phyloP scores from a whole-genome alignment of 305 asterid genomes.

The Fraxinus sp. region DNA sequence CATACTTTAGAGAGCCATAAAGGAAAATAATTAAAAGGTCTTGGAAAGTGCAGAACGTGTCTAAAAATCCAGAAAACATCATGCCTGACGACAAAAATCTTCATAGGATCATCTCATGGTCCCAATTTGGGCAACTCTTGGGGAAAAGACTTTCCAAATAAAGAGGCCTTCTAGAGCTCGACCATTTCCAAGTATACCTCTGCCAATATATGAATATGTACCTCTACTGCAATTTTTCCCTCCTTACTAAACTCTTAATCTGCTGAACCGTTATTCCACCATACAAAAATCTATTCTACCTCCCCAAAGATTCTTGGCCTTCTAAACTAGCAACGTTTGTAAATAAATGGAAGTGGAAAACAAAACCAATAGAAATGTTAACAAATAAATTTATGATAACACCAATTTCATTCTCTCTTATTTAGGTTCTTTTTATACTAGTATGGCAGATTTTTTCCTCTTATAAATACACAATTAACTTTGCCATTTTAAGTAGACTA shows the following conservation, averaged over 20 bases:
- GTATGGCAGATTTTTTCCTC: background rate
- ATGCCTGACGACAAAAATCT: background rate
- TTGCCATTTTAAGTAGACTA: background rate
- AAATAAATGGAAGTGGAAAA: background rate
- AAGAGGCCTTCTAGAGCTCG: background rate
- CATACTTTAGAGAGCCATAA: background rate
- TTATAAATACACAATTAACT: background rate
- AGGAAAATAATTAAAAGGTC: background rate
- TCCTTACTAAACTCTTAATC: background rate
- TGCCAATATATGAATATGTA: background rate
- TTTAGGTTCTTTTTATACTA: background rate
- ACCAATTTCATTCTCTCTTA: background rate
- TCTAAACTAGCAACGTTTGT: background rate
- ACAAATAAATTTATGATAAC: background rate
- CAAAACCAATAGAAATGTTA: background rate
- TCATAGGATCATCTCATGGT: conserved; percentile 2
- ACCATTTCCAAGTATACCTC: background rate
- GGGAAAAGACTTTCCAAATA: background rate
- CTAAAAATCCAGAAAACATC: background rate
- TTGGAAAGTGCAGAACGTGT: background rate
- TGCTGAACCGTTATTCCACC: background rate
- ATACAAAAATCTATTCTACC: background rate
- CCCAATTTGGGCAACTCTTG: background rate
- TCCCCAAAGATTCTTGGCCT: background rate
- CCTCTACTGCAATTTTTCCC: background rate